Evolutionary conservation across 148 eudicot genomes (phyloP).

Genomic region (Nepenthes mirabilis): DNA sequence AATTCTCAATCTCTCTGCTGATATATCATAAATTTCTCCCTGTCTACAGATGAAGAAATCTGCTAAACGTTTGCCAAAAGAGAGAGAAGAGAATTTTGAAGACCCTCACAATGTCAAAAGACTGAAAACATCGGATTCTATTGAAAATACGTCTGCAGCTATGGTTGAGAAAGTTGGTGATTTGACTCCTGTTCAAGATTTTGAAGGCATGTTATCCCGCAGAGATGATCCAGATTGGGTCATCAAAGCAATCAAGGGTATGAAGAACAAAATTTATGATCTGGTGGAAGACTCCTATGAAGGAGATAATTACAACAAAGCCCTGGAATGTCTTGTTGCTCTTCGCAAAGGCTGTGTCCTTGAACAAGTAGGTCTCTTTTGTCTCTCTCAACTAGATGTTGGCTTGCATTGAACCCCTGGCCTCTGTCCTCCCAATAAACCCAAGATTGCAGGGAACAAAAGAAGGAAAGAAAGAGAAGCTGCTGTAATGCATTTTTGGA

Average conservation of each 20-base stretch:
- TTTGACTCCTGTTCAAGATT: slow-evolving; percentile 64
- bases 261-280: slow-evolving; percentile 50
- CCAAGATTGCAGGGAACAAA: too few species aligned
- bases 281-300: slow-evolving; percentile 53
- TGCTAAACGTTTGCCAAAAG: slow-evolving; percentile 37
- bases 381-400: not conserved
- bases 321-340: slow-evolving; percentile 64
- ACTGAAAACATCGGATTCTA: slow-evolving; percentile 6
- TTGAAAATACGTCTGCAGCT: slow-evolving; percentile 23
- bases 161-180: slow-evolving; percentile 55
- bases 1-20: not conserved
- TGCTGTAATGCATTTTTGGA: too few species aligned
- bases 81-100: slow-evolving; percentile 32
- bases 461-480: too few species aligned
- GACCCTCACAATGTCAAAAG: slow-evolving; percentile 19
- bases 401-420: not conserved
- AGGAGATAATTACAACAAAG: slow-evolving; percentile 48
- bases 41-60: slow-evolving; percentile 75
- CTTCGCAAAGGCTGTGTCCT: slow-evolving; percentile 80
- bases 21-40: not conserved
- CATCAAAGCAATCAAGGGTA: slow-evolving; percentile 50
- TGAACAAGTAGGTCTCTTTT: slow-evolving; percentile 53
- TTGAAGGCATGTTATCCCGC: slow-evolving; percentile 86
- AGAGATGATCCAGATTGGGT: slow-evolving; percentile 85
- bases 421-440: too few species aligned